phyloP scores from a whole-genome alignment of 23 red algal genomes.

The Porphyridium purpureum region DNA sequence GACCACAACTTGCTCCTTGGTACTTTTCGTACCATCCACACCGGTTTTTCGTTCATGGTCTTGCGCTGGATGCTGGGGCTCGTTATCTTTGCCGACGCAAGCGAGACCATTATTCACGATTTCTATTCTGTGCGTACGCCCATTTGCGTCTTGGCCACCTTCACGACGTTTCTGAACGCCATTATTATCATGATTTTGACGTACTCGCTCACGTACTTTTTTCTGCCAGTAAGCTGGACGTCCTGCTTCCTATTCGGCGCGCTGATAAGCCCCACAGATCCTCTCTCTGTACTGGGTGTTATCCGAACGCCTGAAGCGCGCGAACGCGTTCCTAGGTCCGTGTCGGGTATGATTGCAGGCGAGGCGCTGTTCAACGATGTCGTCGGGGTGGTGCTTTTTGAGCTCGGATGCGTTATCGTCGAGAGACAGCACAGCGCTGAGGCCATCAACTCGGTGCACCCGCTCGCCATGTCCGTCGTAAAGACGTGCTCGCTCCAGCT shows the following conservation, averaged over 20 bases:
- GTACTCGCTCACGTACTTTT: slow-evolving; percentile 30
- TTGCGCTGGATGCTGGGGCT: slow-evolving; percentile 92
- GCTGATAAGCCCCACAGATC: slow-evolving; percentile 83
- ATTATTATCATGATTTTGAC: slow-evolving; percentile 48
- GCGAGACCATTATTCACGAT: slow-evolving; percentile 61
- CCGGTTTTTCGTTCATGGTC: too few species aligned
- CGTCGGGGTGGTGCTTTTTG: slow-evolving; percentile 75
- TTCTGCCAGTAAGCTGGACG: slow-evolving; percentile 51
- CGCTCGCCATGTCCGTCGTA: slow-evolving; percentile 4
- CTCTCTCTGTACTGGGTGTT: slow-evolving; percentile 70
- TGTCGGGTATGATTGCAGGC: slow-evolving; percentile 59
- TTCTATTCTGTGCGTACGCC: slow-evolving; percentile 54
- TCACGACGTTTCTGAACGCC: slow-evolving; percentile 49
- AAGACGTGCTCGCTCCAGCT: slow-evolving; percentile 23
- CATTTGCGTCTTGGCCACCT: slow-evolving; percentile 33
- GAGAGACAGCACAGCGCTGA: slow-evolving; percentile 19
- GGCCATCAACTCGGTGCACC: too few species aligned
- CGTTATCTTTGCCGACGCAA: slow-evolving; percentile 74
- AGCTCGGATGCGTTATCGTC: slow-evolving; percentile 22
- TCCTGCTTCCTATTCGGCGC: slow-evolving; percentile 83
- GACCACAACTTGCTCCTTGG: too few species aligned
- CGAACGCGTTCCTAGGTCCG: slow-evolving; percentile 42
- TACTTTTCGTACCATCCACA: too few species aligned
- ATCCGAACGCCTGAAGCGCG: slow-evolving; percentile 44
- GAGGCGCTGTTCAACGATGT: slow-evolving; percentile 94